Evolutionary conservation across 495 filamentous ascomycete species (phyloP).

Genomic region (Tirmania nivea): DNA sequence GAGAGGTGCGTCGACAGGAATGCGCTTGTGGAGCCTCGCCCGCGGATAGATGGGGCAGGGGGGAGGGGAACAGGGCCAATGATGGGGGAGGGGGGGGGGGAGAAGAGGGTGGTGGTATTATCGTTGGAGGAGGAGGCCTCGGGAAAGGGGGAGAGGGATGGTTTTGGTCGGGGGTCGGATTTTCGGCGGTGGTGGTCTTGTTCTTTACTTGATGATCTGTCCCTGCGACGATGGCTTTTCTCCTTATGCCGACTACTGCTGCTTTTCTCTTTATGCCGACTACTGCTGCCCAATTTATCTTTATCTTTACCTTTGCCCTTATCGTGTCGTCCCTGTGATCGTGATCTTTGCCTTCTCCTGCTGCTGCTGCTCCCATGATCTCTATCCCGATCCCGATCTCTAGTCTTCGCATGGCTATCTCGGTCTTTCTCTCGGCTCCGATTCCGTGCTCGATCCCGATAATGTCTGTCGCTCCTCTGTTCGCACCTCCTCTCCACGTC

Average conservation of each 20-base stretch:
- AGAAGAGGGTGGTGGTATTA: slow-evolving; percentile 15
- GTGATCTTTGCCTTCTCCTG: background rate
- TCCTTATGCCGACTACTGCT: background rate
- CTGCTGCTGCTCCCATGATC: too few relatives aligned
- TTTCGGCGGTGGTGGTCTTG: slow-evolving; percentile 4
- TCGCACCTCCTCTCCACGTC: too few relatives aligned
- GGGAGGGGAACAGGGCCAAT: slow-evolving; percentile 57
- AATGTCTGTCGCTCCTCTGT: too few relatives aligned
- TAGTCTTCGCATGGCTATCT: too few relatives aligned
- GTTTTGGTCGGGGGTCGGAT: slow-evolving; percentile 16
- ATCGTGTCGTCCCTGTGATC: background rate
- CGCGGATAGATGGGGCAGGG: slow-evolving; percentile 35
- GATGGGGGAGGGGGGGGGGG: slow-evolving; percentile 57
- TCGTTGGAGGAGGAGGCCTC: background rate
- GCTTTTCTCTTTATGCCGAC: background rate
- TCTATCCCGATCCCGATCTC: too few relatives aligned
- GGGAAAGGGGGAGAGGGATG: slow-evolving; percentile 13
- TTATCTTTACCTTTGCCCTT: too few relatives aligned
- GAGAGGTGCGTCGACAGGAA: too few relatives aligned
- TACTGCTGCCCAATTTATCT: background rate
- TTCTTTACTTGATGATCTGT: background rate
- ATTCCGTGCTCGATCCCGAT: too few relatives aligned
- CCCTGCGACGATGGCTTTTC: background rate
- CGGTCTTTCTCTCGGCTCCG: too few relatives aligned
- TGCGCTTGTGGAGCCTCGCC: slow-evolving; percentile 38